Evolutionary conservation across 2,329 filamentous ascomycete species (phyloP), one percentile per base, ranked within the genome.

Genomic region (Aspergillus pseudoviridinutans): DNA sequence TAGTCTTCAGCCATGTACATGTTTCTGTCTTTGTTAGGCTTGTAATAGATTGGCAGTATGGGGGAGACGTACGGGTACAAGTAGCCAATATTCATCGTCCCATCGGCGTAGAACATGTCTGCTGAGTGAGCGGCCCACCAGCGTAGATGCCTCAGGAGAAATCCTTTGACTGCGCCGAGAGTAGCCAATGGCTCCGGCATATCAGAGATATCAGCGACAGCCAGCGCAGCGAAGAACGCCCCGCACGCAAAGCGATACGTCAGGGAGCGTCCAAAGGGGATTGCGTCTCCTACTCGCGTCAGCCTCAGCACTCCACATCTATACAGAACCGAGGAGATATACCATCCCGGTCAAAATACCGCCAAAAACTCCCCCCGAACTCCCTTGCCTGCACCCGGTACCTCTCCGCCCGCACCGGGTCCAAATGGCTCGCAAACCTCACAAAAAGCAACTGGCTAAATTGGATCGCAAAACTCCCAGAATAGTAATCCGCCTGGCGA

Each of bases 401-500:
- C 12, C 53, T 38, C 47, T 51, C 51, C 27, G 52, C 54, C 14
- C 59, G 44, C 25, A 38, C 46, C 0, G 28, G 53, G 24, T 61
- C 53, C 25, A 58, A 32, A 17, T 28, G 41, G n/a, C 38, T 50
- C 49, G 57, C 35, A 49, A 49, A 61, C 27, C 49, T 61, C 3
- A 49, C 57, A 55, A 58, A 63, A 22, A 63, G 46, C 42, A 61
- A 51, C 55, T 61, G 61, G n/a, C 59, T 61, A 49, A 61, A 63
- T 53, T 63, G 61, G 20, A 63, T 63, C 35, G 61, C 61, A 53
- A 63, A 63, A 17, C 61, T 63, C 20, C 61, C 61, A 1, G 61
- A 63, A 49, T 63, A 63, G 54, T 63, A 63, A 51, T 63, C 61
- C n/a, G 53, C 56, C 49, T 63, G 57, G n/a, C 56, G 3, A 6